phyloP scores from a whole-genome alignment of 1,284 basidiomycete genomes.

The Jaminaea rosea region DNA sequence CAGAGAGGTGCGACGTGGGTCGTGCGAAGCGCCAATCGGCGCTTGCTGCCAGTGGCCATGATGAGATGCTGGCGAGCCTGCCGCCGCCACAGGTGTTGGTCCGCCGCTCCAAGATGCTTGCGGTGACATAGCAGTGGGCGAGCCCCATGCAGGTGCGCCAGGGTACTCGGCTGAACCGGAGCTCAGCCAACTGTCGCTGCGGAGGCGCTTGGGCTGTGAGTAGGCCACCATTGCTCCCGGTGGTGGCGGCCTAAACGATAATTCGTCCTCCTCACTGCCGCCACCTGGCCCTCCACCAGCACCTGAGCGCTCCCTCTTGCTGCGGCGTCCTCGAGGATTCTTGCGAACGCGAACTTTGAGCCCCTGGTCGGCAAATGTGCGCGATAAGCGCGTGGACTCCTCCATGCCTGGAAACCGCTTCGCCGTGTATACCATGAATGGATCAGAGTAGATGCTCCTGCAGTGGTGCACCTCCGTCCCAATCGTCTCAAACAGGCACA shows the following conservation, averaged over 20 bases:
- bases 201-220: not conserved
- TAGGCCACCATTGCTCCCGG: not conserved
- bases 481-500: conserved; percentile 73
- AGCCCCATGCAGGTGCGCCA: not conserved
- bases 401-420: conserved; percentile 44
- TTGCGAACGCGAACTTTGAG: conserved; percentile 44
- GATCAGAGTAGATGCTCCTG: conserved; percentile 39
- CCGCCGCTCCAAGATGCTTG: not conserved
- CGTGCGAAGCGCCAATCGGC: not conserved
- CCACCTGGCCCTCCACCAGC: not conserved
- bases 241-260: too few relatives aligned
- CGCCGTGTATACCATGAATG: conserved; percentile 39
- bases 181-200: not conserved
- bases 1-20: not conserved
- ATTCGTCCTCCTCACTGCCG: not conserved
- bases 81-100: not conserved
- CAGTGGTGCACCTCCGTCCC: conserved; percentile 54
- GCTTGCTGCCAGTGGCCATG: not conserved
- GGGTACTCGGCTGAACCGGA: not conserved
- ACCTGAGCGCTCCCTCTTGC: conserved; percentile 1
- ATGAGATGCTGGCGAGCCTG: not conserved
- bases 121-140: not conserved
- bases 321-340: conserved; percentile 24
- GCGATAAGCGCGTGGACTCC: conserved; percentile 35
- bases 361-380: conserved; percentile 38